Evolutionary conservation across 1,284 basidiomycete genomes (phyloP).

Genomic region (Volvariella surrecta): DNA sequence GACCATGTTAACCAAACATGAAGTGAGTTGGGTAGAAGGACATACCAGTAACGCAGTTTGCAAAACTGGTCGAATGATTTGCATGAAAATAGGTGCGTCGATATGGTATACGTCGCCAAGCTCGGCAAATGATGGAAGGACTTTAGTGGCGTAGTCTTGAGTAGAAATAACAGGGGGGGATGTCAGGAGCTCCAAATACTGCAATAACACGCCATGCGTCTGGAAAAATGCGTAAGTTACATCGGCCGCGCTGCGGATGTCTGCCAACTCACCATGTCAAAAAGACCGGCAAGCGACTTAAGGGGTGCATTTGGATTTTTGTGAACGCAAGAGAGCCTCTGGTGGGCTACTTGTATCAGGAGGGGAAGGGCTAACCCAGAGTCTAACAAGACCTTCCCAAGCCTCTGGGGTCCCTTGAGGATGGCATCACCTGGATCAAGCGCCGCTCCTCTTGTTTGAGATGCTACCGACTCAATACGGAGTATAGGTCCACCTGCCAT

Average conservation of each 20-base stretch:
- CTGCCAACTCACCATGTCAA: conserved; percentile 53
- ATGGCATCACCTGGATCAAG: conserved; percentile 54
- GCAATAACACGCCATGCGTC: conserved; percentile 71
- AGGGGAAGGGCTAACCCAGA: conserved; percentile 73
- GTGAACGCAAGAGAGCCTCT: conserved; percentile 76
- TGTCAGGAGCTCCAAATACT: conserved; percentile 69
- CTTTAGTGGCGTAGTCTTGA: conserved; percentile 55
- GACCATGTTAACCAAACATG: conserved; percentile 5
- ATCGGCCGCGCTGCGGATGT: conserved; percentile 10
- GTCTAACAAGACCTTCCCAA: conserved; percentile 66
- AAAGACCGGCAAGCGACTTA: conserved; percentile 80
- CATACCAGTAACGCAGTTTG: conserved; percentile 55
- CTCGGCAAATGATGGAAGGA: conserved; percentile 65
- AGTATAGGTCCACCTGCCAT: conserved; percentile 88
- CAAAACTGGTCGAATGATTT: conserved; percentile 80
- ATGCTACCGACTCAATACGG: conserved; percentile 79
- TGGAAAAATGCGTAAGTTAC: conserved; percentile 20
- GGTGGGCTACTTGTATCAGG: conserved; percentile 83
- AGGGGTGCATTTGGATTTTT: conserved; percentile 64
- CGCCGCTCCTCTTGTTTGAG: conserved; percentile 58
- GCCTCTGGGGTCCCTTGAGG: conserved; percentile 55
- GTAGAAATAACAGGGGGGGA: conserved; percentile 50
- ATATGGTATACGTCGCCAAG: conserved; percentile 72
- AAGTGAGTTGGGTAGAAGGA: conserved; percentile 6
- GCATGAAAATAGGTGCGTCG: conserved; percentile 82